Base-by-base conservation (phyloP, 192 early-diverging fungal species). In the Phlyctochytrium arcticum region DNA sequence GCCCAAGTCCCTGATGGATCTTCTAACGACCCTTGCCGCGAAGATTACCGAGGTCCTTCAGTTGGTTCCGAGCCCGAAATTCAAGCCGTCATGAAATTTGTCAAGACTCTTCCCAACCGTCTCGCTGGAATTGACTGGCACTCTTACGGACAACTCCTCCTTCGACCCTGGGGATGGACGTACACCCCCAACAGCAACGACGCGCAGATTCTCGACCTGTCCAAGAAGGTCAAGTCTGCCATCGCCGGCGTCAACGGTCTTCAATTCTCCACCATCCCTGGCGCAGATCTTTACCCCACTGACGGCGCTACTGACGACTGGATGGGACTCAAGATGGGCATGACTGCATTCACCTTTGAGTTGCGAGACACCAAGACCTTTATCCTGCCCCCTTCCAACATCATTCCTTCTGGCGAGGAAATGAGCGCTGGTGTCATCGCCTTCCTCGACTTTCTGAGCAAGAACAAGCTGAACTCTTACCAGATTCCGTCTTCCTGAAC, bases 101-200 rank as follows among this genome's bases (percentile, higher is more conserved):
- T 80, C 60, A 49, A 64, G 21, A 55, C 64, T 21, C 60, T 69
- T 30, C 67, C 77, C 44, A 77, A 76, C 46, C 68, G 73, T 27
- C 64, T 80, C 53, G 84, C 75, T 26, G 81, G 73, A 6, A 75
- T 85, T 31, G 84, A 85, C 50, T 75, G 80, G 48, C 84, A 85
- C 53, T 77, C 79, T 23, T 85, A 78, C 67, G 74, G 75, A 3
- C 81, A 85, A 69, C 64, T 79, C 57, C 74, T 85, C 49, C 73
- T 85, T 37, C 77, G 84, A 5, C 80, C 84, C 4, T 72, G 76
- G 58, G 84, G 84, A 46, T 83, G 26, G 80, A 80, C 50, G 5
- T 68, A 75, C 35, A 65, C 69, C 30, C 70, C 72, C 46, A 72
- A 71, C 10, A 58, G 59, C 19, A 62, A 71, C 39, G 69, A 67